Evolutionary conservation across 106 monocot genomes (phyloP), one percentile per base, ranked within the genome.

Genomic region (Vanilla planifolia): DNA sequence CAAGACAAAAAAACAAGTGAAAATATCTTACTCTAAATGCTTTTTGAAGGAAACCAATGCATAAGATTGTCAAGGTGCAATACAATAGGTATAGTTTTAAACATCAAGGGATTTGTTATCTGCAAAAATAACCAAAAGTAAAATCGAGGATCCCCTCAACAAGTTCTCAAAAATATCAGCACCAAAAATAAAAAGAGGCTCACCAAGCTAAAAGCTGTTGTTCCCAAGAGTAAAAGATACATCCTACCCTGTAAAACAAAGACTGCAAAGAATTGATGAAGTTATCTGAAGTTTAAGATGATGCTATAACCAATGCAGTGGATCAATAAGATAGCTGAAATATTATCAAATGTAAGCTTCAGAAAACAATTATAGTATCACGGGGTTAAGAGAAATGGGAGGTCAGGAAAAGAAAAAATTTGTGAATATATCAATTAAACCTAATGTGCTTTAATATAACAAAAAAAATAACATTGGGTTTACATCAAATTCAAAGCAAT

Each of bases 171-270:
- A 35, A 36, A 33, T 21, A 57, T 35, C 3, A 19, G 19, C 30
- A 26, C 4, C 17, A 65, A 43, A 42, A 40, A 0, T 2, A 62
- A 16, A 61, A 65, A 58, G 16, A 45, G 19, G 32, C 70, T 73
- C 55, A 98, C 96, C 84, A 98, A 76, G 71, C 96, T 98, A 74
- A 98, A 73, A 45, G 96, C 96, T 28, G 91, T 98, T 67, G 91
- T 98, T 45, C 96, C 96, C 66, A 96, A 61, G 33, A 90, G 81
- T 44, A 96, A 61, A 7, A 91, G 95, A 77, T 96, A 96, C 85
- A 96, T 91, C 70, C 84, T 90, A 2, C 84, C 90, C 95, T 96
- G 64, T 37, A 15, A 57, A 62, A 26, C 40, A n/a, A 44, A 13
- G 28, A n/a, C n/a, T 24, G 33, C 34, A 69, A 41, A 48, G 16